Percentiles rank a stretch among this genome's conserved stretches.
Evolutionary conservation across 371 early-diverging fungal species (phyloP).

Genomic region (Syncephalastrum sp.): DNA sequence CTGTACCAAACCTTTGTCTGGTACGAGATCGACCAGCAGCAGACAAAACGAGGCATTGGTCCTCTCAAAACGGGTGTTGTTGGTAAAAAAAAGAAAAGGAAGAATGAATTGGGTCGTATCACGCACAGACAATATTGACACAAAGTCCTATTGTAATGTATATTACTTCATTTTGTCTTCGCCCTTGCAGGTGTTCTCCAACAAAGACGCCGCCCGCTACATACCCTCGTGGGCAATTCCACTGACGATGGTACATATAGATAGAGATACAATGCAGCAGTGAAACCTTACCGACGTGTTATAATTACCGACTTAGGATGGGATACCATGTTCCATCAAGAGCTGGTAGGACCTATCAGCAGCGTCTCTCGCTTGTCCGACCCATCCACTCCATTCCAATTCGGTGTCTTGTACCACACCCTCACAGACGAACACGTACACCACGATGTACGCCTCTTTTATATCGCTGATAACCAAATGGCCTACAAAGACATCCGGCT

Average conservation of each 20-base stretch:
- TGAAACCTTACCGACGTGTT: too few species aligned
- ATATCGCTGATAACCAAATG: constrained; percentile 2
- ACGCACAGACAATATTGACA: too few species aligned
- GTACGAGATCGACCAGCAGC: constrained; percentile 13
- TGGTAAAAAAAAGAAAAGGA: constrained; percentile 5
- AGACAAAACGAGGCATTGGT: constrained; percentile 9
- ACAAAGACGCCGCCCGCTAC: not conserved
- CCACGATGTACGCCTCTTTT: constrained; percentile 38
- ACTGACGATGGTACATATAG: not conserved
- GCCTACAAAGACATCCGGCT: constrained; percentile 22
- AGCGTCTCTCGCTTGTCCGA: constrained; percentile 19
- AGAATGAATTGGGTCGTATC: not conserved
- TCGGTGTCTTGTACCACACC: constrained; percentile 36
- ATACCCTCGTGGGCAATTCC: not conserved
- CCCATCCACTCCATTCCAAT: constrained; percentile 15
- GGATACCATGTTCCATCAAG: constrained; percentile 25
- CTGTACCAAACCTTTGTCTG: constrained; percentile 36
- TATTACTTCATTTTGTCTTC: too few species aligned
- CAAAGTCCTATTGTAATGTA: too few species aligned
- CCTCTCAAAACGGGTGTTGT: constrained; percentile 19
- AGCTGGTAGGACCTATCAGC: constrained; percentile 30
- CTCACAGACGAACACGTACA: constrained; percentile 30
- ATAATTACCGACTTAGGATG: constrained; percentile 12
- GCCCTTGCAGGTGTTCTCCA: not conserved
- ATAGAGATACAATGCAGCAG: too few species aligned